Conservation (phyloP, 2,329 filamentous ascomycete genomes). For the Phialemonium atrogriseum region DNA sequence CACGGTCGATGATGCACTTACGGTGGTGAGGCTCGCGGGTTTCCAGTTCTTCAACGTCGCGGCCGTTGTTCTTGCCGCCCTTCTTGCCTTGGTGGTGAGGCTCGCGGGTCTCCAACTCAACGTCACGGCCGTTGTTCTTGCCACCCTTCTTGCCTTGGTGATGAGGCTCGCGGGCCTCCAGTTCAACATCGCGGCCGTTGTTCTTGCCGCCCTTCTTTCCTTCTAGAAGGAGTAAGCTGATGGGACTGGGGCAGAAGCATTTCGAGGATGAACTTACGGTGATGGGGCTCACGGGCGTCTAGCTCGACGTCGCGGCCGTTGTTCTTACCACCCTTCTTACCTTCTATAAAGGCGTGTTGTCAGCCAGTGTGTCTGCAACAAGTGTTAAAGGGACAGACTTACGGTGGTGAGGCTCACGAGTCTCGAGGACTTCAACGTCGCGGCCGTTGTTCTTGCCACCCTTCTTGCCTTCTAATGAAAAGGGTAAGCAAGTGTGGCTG, state of each 20-base stretch:
- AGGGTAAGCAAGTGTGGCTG: neutral
- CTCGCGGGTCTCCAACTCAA: constrained; percentile 46
- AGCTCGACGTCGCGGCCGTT: constrained; percentile 6
- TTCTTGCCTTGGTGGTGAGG: constrained; percentile 36
- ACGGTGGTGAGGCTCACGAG: constrained; percentile 7
- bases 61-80: constrained; percentile 6
- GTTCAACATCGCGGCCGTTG: constrained; percentile 4
- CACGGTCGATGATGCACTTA: too few species aligned
- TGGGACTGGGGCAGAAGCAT: too few species aligned
- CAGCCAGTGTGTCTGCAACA: too few species aligned
- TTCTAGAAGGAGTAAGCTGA: too few species aligned
- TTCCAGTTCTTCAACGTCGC: constrained; percentile 4
- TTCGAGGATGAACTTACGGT: too few species aligned
- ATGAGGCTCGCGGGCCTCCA: constrained; percentile 13
- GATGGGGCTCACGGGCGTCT: constrained; percentile 7
- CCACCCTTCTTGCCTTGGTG: constrained; percentile 16
- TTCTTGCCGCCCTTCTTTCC: too few species aligned
- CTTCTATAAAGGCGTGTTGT: too few species aligned
- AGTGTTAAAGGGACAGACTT: too few species aligned
- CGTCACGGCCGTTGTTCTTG: neutral
- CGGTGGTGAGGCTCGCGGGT: constrained; percentile 7
- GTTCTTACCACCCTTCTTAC: too few species aligned
- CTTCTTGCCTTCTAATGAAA: neutral
- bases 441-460: constrained; percentile 5
- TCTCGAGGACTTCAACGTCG: constrained; percentile 4